Percentiles rank a stretch among this genome's conserved stretches.
Conservation (phyloP, 2,329 filamentous ascomycete genomes). For the Byssochlamys sp. region DNA sequence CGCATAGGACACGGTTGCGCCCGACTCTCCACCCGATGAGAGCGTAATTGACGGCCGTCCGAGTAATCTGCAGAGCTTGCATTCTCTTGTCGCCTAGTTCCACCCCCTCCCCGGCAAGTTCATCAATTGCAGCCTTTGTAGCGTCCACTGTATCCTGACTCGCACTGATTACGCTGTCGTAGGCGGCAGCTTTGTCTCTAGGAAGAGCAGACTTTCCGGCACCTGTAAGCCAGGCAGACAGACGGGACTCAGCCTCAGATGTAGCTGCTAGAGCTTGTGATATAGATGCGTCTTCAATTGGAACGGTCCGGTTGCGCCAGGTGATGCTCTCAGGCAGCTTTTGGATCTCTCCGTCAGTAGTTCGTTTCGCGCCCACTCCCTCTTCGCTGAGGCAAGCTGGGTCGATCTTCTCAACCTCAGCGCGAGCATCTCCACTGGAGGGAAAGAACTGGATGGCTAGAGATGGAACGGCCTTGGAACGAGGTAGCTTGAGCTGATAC, state of each 20-base stretch:
- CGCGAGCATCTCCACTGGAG: slow-evolving; percentile 49
- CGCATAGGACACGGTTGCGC: slow-evolving; percentile 78
- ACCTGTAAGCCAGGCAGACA: slow-evolving; percentile 40
- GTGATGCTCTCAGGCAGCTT: slow-evolving; percentile 63
- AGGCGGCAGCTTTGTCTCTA: slow-evolving; percentile 67
- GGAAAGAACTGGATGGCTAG: slow-evolving; percentile 75
- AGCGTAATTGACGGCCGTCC: slow-evolving; percentile 86
- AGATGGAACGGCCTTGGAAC: slow-evolving; percentile 69
- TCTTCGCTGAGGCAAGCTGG: slow-evolving; percentile 56
- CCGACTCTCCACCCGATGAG: slow-evolving; percentile 92
- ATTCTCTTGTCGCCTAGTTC: slow-evolving; percentile 75
- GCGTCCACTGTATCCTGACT: slow-evolving; percentile 92
- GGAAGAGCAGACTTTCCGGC: slow-evolving; percentile 31
- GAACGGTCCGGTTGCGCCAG: slow-evolving; percentile 78
- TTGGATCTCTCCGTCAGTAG: slow-evolving; percentile 33
- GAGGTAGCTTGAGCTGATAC: slow-evolving; percentile 79
- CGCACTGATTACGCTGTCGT: slow-evolving; percentile 80
- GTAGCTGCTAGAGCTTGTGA: slow-evolving; percentile 71
- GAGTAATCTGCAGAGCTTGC: slow-evolving; percentile 85
- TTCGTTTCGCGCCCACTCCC: slow-evolving; percentile 39
- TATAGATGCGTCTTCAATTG: slow-evolving; percentile 86
- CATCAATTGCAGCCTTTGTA: slow-evolving; percentile 85
- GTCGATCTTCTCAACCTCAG: slow-evolving; percentile 62
- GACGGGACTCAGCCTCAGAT: slow-evolving; percentile 42
- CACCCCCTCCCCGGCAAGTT: slow-evolving; percentile 72